A percentile compares a stretch with the other conserved stretches of the same genome.
These are phyloP conservation scores for Yarrowia porcina DNA, from an alignment of 805 yeast species.

Conservation along the genomic window DNA sequence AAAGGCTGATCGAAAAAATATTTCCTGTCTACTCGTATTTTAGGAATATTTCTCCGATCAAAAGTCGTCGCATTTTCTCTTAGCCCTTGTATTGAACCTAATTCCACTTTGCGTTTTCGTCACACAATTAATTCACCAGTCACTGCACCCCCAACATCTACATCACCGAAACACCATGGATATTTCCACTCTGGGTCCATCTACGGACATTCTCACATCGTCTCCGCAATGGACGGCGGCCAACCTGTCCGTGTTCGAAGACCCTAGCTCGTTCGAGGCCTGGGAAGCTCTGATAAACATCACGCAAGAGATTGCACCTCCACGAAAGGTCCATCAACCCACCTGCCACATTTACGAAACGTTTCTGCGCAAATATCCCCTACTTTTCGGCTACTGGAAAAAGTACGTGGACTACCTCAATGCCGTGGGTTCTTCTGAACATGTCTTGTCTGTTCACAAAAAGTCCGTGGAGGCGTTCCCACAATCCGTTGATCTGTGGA, in stretches of 20 bases:
- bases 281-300: slow-evolving; percentile 5
- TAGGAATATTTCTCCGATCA: no score
- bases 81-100: not conserved
- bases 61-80: no score
- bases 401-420: slow-evolving; percentile 38
- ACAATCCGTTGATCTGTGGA: slow-evolving; percentile 37
- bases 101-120: not conserved
- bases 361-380: slow-evolving; percentile 39
- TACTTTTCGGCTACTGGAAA: slow-evolving; percentile 45
- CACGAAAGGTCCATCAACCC: not conserved
- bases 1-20: no score
- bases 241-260: slow-evolving; percentile 9
- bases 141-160: not conserved
- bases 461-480: slow-evolving; percentile 40
- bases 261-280: slow-evolving; percentile 10
- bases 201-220: slow-evolving; percentile 2
- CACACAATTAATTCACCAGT: not conserved
- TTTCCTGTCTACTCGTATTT: no score
- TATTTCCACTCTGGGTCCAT: not conserved
- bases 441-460: slow-evolving; percentile 28
- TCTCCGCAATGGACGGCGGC: slow-evolving; percentile 16
- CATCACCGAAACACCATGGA: not conserved
- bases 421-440: slow-evolving; percentile 30
- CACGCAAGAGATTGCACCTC: not conserved
- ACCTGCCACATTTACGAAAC: slow-evolving; percentile 27